Conservation (phyloP, 345 rosid species). For the Atalantia buxifolia region DNA sequence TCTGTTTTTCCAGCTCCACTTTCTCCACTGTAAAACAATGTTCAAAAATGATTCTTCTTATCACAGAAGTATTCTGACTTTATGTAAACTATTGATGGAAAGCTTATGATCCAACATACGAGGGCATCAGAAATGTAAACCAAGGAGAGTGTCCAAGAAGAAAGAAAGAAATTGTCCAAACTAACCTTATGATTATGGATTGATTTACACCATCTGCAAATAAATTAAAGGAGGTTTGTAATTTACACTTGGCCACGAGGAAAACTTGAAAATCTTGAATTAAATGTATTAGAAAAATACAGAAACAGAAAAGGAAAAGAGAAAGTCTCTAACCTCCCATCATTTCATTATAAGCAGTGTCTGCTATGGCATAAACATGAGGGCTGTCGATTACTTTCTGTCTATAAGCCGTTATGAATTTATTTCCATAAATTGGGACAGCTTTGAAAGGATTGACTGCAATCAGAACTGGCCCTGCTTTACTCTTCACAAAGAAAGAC, state of each 20-base stretch:
- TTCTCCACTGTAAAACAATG: slow-evolving; percentile 69
- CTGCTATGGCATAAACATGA: slow-evolving; percentile 83
- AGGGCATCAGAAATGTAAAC: slow-evolving; percentile 3
- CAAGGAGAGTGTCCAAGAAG: background rate
- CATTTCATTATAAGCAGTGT: slow-evolving; percentile 84
- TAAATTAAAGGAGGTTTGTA: slow-evolving; percentile 16
- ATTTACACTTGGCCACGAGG: background rate
- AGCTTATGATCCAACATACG: background rate
- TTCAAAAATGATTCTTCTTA: slow-evolving; percentile 4
- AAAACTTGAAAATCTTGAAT: background rate
- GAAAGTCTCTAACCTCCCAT: slow-evolving; percentile 62
- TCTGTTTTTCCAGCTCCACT: slow-evolving; percentile 99
- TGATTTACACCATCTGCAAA: slow-evolving; percentile 80
- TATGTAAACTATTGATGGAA: background rate
- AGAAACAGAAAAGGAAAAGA: background rate
- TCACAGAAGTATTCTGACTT: background rate
- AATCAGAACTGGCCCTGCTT: slow-evolving; percentile 90
- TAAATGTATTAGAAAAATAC: slow-evolving; percentile 16
- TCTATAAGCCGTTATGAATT: slow-evolving; percentile 51
- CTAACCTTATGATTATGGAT: slow-evolving; percentile 91
- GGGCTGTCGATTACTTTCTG: slow-evolving; percentile 61
- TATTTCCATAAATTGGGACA: slow-evolving; percentile 59
- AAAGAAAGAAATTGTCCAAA: slow-evolving; percentile 9
- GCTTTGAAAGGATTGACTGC: slow-evolving; percentile 88
- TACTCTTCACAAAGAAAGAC: slow-evolving; percentile 52